Evolutionary conservation across 208 protist species (phyloP).

Genomic region (Lotmaria passim): DNA sequence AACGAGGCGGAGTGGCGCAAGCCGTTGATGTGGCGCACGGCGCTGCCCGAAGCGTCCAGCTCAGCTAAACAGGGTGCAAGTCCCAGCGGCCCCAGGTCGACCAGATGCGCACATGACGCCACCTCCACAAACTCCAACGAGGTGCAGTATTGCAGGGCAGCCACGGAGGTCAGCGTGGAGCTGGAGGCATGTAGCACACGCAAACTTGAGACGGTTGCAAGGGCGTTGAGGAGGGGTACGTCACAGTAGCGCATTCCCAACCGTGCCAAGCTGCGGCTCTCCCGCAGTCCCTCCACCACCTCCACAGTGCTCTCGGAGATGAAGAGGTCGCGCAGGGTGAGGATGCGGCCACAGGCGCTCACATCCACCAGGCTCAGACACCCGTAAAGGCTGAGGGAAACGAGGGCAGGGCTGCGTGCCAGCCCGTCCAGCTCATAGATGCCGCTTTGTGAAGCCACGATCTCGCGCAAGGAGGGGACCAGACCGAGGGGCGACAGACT

Average conservation of each 20-base stretch:
- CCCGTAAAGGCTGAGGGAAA: slow-evolving; percentile 30
- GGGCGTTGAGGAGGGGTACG: neutral
- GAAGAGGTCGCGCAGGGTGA: slow-evolving; percentile 27
- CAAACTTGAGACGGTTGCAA: slow-evolving; percentile 16
- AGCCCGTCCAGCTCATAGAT: slow-evolving; percentile 25
- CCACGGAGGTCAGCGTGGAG: slow-evolving; percentile 27
- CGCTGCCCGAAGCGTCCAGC: slow-evolving; percentile 18
- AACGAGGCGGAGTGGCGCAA: slow-evolving; percentile 12
- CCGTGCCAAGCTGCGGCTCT: slow-evolving; percentile 15
- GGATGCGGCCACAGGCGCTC: slow-evolving; percentile 25
- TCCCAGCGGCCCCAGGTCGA: slow-evolving; percentile 26
- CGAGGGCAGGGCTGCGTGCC: slow-evolving; percentile 26
- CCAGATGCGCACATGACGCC: slow-evolving; percentile 23
- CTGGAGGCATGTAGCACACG: slow-evolving; percentile 25
- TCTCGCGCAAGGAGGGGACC: slow-evolving; percentile 11
- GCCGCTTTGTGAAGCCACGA: slow-evolving; percentile 34
- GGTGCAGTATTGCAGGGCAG: slow-evolving; percentile 7
- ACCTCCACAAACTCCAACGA: slow-evolving; percentile 23
- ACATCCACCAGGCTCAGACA: slow-evolving; percentile 33
- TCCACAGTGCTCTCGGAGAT: slow-evolving; percentile 37
- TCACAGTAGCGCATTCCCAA: slow-evolving; percentile 38
- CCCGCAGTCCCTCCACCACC: slow-evolving; percentile 23
- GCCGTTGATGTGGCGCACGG: slow-evolving; percentile 9
- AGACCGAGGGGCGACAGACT: slow-evolving; percentile 25
- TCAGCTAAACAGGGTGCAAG: slow-evolving; percentile 4